Percentiles rank a stretch among this genome's conserved stretches.
phyloP scores from a whole-genome alignment of 1,284 basidiomycete species.

The Cryptococcus deneoformans region DNA sequence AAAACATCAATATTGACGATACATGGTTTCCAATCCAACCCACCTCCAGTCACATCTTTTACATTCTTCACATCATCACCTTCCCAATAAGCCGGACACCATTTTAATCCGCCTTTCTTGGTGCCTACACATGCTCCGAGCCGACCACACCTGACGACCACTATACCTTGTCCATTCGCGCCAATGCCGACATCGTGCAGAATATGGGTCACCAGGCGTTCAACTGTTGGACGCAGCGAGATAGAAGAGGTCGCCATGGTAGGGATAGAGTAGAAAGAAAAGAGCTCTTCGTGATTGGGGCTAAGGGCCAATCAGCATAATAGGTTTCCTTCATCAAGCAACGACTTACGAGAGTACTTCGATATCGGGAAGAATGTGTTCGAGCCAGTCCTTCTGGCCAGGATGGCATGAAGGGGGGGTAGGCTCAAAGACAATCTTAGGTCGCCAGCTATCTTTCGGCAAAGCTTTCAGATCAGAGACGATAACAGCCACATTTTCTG shows the following conservation, averaged over 20 bases:
- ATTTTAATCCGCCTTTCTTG: constrained; percentile 18
- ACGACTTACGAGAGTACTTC: constrained; percentile 35
- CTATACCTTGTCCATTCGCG: constrained; percentile 20
- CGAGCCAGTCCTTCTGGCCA: constrained; percentile 27
- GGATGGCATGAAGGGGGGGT: constrained; percentile 29
- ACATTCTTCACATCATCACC: constrained; percentile 18
- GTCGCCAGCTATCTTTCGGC: constrained; percentile 20
- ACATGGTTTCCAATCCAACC: constrained; percentile 5
- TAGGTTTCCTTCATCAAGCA: too few species aligned
- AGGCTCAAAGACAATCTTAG: constrained; percentile 41
- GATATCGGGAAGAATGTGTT: constrained; percentile 22
- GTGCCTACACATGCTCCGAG: constrained; percentile 41
- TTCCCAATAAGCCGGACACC: constrained; percentile 39
- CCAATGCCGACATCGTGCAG: constrained; percentile 29
- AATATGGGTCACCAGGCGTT: constrained; percentile 24
- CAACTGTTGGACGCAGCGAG: constrained; percentile 14
- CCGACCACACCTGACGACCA: constrained; percentile 42
- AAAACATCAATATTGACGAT: not conserved
- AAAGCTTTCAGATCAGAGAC: constrained; percentile 13
- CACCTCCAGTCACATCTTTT: constrained; percentile 41
- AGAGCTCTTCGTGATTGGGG: constrained; percentile 44
- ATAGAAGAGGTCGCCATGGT: constrained; percentile 9
- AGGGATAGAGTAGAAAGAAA: constrained; percentile 29
- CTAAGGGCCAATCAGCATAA: constrained; percentile 5
- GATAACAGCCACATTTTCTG: constrained; percentile 23